A percentile compares a stretch with the other conserved stretches of the same genome.
These are phyloP conservation scores for Beta corolliflora DNA, from an alignment of 179 eudicot species.

Conservation along the genomic window DNA sequence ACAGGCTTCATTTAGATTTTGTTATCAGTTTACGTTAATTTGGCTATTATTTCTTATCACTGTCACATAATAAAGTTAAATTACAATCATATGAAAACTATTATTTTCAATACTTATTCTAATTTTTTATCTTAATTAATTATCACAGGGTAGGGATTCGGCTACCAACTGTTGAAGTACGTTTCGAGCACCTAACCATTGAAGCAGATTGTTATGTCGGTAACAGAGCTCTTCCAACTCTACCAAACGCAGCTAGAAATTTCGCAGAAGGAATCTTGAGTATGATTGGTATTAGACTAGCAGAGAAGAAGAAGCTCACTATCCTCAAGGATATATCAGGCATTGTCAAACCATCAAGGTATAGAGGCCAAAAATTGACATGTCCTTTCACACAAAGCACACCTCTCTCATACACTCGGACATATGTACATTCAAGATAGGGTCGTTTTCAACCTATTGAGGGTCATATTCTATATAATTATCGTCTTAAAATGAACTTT, in stretches of 20 bases:
- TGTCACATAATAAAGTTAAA: no score
- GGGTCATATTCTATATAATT: no score
- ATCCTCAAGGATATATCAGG: slow-evolving; percentile 49
- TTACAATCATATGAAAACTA: background rate
- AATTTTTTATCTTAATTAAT: background rate
- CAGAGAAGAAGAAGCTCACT: slow-evolving; percentile 39
- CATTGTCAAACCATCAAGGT: slow-evolving; percentile 52
- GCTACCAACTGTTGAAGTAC: slow-evolving; percentile 58
- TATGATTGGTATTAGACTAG: slow-evolving; percentile 34
- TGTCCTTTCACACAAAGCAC: background rate
- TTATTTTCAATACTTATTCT: background rate
- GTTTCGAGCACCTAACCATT: slow-evolving; percentile 48
- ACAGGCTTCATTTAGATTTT: no score
- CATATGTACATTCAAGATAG: no score
- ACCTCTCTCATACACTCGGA: background rate
- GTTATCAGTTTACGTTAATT: background rate
- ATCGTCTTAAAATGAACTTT: no score
- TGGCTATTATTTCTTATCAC: background rate
- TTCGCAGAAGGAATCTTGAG: slow-evolving; percentile 43
- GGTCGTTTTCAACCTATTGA: no score
- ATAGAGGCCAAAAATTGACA: background rate
- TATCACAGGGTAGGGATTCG: slow-evolving; percentile 56
- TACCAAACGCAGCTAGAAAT: slow-evolving; percentile 58
- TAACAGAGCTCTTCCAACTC: slow-evolving; percentile 67
- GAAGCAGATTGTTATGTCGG: slow-evolving; percentile 66